Evolutionary conservation across 2,329 filamentous ascomycete genomes (phyloP), one percentile per base, ranked within the genome.

Genomic region (Penicillium sp.): DNA sequence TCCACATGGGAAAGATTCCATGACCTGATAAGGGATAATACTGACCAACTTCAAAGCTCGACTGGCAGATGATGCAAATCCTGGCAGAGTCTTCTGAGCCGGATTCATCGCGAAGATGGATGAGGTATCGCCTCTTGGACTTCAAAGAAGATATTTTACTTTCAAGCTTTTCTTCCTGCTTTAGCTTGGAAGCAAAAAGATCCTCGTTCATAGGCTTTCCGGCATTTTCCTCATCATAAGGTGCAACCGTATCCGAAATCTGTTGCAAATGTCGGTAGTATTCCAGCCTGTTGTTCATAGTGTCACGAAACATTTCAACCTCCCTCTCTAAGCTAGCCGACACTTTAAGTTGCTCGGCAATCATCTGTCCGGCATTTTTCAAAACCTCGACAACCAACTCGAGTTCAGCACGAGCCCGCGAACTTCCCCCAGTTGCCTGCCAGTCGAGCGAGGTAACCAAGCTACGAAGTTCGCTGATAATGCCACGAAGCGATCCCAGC

Each of bases 181-280:
- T 64, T 2, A 75, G 63, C 8, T 79, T 75, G 1, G 70, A 66
- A 9, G 71, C 63, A 37, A 81, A 79, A 21, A 85, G 76, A 7
- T 64, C 67, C 11, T 77, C 71, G 44, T 89, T 82, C 11, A 88
- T 77, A 2, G 78, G 79, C 13, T 84, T 78, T 22, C 87, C 82
- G 22, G 84, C 76, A 50, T 80, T 79, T 27, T 73, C 71, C 11
- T 88, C 87, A 55, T 91, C 87, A 55, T 90, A 90, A 1, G 89
- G 87, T 5, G 85, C 83, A 0, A 98, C 91, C 19, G 86, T 90
- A 69, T 98, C 93, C 0, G 93, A 97, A n/a, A 98, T 86, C 26
- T 86, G 84, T 70, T 98, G 95, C 11, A 98, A 81, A 68, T 97
- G 92, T 5, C 89, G 86, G 70, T 98, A 98, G 70, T 92, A 98